phyloP scores from a whole-genome alignment of 768 basidiomycete species.

The Psilocybe azurescens region DNA sequence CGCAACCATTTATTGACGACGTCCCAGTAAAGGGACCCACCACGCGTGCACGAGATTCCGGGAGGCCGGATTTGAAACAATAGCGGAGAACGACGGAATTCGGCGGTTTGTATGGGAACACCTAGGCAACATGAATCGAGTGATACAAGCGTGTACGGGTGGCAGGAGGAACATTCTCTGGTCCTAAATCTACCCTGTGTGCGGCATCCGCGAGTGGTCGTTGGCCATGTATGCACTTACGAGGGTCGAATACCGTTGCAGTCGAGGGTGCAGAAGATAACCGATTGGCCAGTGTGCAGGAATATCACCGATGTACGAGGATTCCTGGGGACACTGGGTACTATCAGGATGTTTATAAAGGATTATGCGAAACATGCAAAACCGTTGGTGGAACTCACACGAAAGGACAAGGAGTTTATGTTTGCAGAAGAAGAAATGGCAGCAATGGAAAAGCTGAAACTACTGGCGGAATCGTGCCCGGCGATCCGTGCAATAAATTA shows the following conservation, averaged over 20 bases:
- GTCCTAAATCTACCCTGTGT: no score
- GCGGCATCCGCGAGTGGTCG: constrained; percentile 1
- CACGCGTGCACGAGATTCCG: constrained; percentile 22
- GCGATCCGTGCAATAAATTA: constrained; percentile 21
- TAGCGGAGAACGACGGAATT: constrained; percentile 18
- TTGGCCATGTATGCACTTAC: constrained; percentile 36
- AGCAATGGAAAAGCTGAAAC: constrained; percentile 17
- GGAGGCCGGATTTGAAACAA: constrained; percentile 23
- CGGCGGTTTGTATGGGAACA: background rate
- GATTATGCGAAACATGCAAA: constrained; percentile 3
- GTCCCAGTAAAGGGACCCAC: constrained; percentile 27
- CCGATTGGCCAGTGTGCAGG: background rate
- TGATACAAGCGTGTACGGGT: no score
- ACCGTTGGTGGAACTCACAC: constrained; percentile 28
- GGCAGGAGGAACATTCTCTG: no score
- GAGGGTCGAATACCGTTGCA: constrained; percentile 35
- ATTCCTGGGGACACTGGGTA: constrained; percentile 32
- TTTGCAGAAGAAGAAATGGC: constrained; percentile 29
- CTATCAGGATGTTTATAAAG: constrained; percentile 18
- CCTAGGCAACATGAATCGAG: no score
- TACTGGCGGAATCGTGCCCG: background rate
- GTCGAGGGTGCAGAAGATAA: constrained; percentile 27
- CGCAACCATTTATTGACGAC: constrained; percentile 29
- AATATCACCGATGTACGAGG: constrained; percentile 12
- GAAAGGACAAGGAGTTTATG: constrained; percentile 28